Base-by-base conservation (phyloP, 1,139 yeast species). In the Blastobotrys capitulatus region DNA sequence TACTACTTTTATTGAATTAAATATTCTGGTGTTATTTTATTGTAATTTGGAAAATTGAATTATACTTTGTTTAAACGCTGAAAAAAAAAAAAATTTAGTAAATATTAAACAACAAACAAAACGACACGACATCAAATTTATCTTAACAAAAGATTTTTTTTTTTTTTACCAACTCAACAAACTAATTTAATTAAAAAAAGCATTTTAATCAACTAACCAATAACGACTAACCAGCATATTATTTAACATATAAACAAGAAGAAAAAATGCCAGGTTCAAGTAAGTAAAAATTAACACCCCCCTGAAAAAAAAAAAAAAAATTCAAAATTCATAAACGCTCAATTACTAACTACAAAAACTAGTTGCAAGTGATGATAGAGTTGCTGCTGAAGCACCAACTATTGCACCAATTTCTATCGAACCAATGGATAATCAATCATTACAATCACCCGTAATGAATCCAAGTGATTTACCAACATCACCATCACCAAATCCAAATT, bases 391-490 rank as follows among this genome's bases (percentile, higher is more conserved):
- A 41, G 60, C 62, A 10, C 63, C 63, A 18, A 36, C 58, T 13
- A 57, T 59, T 38, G 60, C 57, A 16, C 63, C 60, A 36, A 51
- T 60, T 38, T 42, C 60, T 27, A 59, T 57, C 34, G 59, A 57
- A 41, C 58, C 55, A 18, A 46, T 54, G 35, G 53, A 44, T 26
- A 56, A 56, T 43, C 46, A 46, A 44, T 49, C 53, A 27, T 37
- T 59, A 44, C 44, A 57, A 39, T 54, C 54, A 42, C 54, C 61
- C 10, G 59, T 58, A 20, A 53, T 57, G 38, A 50, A 53, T 41
- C 51, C 46, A 20, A 42, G 48, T 18, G 51, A 52, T 25, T 50
- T 53, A 32, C 39, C 53, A n/a, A 42, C 42, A 8, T 42, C 36
- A n/a, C 42, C 44, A 36, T 22, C 29, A 13, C 19, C 19, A 15